Conservation (phyloP, 2,329 filamentous ascomycete genomes). For the Aspergillus versicolor region DNA sequence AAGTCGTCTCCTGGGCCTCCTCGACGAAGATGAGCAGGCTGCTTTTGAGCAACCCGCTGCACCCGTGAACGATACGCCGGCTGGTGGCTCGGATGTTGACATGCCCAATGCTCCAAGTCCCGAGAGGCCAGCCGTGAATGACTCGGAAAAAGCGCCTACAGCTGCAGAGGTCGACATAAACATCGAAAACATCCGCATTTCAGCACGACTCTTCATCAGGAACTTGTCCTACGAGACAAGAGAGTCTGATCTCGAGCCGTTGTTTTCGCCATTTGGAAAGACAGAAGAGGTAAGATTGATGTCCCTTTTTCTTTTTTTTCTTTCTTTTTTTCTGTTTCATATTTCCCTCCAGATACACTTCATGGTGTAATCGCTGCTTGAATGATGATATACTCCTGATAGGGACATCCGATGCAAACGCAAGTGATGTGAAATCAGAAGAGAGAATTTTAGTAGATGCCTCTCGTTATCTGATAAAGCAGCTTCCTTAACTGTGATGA, state of each 20-base stretch:
- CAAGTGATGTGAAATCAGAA: constrained; percentile 85
- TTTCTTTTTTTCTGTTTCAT: not conserved
- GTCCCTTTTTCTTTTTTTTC: not conserved
- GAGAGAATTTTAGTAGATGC: constrained; percentile 99
- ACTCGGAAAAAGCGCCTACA: constrained; percentile 10
- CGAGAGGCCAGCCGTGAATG: constrained; percentile 9
- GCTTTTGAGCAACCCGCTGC: constrained; percentile 40
- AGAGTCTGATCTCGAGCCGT: constrained; percentile 70
- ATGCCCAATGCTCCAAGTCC: constrained; percentile 17
- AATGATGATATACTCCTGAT: constrained; percentile 95
- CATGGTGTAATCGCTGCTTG: constrained; percentile 36
- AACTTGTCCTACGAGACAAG: constrained; percentile 81
- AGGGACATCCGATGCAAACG: constrained; percentile 98
- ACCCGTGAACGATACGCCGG: constrained; percentile 18
- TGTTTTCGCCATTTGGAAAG: constrained; percentile 70
- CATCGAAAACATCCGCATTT: constrained; percentile 66
- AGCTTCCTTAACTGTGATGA: constrained; percentile 21
- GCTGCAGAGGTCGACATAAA: constrained; percentile 40
- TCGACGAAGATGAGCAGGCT: constrained; percentile 63
- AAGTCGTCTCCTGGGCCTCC: constrained; percentile 77
- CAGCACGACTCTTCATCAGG: constrained; percentile 78
- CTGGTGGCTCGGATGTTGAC: constrained; percentile 10
- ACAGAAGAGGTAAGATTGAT: constrained; percentile 83
- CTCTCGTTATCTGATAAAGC: constrained; percentile 76
- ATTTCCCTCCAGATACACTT: constrained; percentile 10